These are phyloP conservation scores for Pseudopyrenochaeta lycopersici DNA, from an alignment of 2,329 filamentous ascomycete genomes.

Conservation along the genomic window DNA sequence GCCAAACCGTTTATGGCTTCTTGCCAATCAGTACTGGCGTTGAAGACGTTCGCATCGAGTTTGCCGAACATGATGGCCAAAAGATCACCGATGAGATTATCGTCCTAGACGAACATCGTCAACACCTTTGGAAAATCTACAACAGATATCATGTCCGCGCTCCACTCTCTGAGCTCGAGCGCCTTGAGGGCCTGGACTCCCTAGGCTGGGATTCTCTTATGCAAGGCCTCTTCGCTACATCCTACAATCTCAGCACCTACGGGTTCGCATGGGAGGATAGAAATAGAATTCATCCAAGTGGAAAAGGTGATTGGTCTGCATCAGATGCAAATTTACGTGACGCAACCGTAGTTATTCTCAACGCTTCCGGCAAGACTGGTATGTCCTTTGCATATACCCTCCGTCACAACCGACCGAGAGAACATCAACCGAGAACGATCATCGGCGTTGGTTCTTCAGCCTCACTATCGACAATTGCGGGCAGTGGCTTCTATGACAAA, in stretches of 20 bases:
- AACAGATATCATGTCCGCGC: conserved; percentile 51
- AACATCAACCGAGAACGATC: conserved; percentile 23
- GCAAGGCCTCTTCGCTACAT: conserved; percentile 24
- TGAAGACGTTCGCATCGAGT: conserved; percentile 50
- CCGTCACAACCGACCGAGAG: conserved; percentile 22
- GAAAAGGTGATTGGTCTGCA: conserved; percentile 23
- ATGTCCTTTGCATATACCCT: conserved; percentile 28
- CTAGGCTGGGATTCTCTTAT: conserved; percentile 31
- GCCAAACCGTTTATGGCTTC: conserved; percentile 54
- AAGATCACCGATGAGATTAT: conserved; percentile 39
- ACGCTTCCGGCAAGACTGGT: conserved; percentile 33
- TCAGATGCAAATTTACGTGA: conserved; percentile 25
- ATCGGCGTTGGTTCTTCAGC: conserved; percentile 28
- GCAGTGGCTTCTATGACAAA: conserved; percentile 30
- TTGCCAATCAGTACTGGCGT: conserved; percentile 54
- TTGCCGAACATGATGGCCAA: conserved; percentile 17
- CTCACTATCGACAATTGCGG: conserved; percentile 16
- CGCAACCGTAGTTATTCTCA: conserved; percentile 27
- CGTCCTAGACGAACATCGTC: conserved; percentile 51
- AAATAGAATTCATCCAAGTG: conserved; percentile 21
- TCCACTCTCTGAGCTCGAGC: conserved; percentile 14
- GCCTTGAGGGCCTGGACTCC: conserved; percentile 4
- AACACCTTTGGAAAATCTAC: conserved; percentile 54
- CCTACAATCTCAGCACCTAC: conserved; percentile 25
- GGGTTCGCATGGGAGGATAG: conserved; percentile 28